These are phyloP conservation scores for Hymenoscyphus fructigenus DNA, from an alignment of 2,329 filamentous ascomycete species.

Conservation along the genomic window DNA sequence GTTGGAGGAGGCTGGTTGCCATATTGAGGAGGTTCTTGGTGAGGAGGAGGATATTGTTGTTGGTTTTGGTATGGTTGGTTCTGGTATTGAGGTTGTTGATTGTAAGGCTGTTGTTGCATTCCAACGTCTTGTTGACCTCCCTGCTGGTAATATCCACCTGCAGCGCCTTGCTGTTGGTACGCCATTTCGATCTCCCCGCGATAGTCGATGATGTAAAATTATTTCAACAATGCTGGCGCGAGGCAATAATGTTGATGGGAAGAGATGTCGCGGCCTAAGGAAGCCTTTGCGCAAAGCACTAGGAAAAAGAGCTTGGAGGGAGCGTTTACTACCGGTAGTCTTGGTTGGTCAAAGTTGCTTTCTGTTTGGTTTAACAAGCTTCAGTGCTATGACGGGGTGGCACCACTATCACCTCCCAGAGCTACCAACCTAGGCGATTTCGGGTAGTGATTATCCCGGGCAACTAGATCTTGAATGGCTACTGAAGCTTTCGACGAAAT, in stretches of 20 bases:
- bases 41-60: slow-evolving; percentile 13
- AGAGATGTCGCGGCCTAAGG: background rate
- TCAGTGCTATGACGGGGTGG: background rate
- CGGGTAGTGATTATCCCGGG: background rate
- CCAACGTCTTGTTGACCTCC: slow-evolving; percentile 19
- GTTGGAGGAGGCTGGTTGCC: slow-evolving; percentile 12
- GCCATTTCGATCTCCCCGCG: slow-evolving; percentile 22
- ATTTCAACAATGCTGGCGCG: background rate
- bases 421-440: background rate
- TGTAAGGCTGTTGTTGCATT: slow-evolving; percentile 15
- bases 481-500: background rate
- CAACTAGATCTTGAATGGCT: background rate
- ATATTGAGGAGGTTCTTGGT: slow-evolving; percentile 27
- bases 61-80: slow-evolving; percentile 14
- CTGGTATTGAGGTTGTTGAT: slow-evolving; percentile 15
- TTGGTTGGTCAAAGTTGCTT: background rate
- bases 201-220: background rate
- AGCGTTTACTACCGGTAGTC: background rate
- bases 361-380: background rate
- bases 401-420: background rate
- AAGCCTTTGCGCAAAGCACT: background rate
- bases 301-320: background rate
- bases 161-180: slow-evolving; percentile 28
- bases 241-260: background rate
- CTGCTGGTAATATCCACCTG: slow-evolving; percentile 28